Evolutionary conservation across 495 filamentous ascomycete species (phyloP).

Genomic region (Hyaloscypha hepaticicola): DNA sequence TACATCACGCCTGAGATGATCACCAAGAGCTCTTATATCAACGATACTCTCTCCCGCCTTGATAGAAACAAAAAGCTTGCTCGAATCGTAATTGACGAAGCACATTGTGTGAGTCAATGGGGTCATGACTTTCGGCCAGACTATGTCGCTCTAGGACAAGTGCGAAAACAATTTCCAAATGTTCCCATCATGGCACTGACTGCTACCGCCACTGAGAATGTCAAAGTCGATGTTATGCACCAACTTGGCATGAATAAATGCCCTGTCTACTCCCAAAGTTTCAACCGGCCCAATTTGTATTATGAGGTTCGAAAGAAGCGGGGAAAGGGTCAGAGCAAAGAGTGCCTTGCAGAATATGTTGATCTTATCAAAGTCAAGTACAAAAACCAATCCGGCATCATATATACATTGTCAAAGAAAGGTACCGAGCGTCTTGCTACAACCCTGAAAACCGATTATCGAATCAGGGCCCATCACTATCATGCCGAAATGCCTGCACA

Average conservation of each 20-base stretch:
- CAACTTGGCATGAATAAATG: constrained; percentile 80
- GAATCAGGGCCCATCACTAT: constrained; percentile 78
- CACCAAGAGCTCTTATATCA: constrained; percentile 66
- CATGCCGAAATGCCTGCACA: constrained; percentile 72
- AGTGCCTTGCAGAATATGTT: constrained; percentile 64
- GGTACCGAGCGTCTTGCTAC: constrained; percentile 77
- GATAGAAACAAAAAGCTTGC: constrained; percentile 68
- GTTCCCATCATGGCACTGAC: constrained; percentile 94
- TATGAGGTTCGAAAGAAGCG: constrained; percentile 71
- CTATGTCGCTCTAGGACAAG: constrained; percentile 79
- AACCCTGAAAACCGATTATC: constrained; percentile 56
- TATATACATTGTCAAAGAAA: constrained; percentile 88
- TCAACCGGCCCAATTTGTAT: constrained; percentile 88
- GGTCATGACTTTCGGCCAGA: constrained; percentile 98
- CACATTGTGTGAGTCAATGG: constrained; percentile 98
- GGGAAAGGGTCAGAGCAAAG: constrained; percentile 49
- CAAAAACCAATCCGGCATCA: constrained; percentile 74
- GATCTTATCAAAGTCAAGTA: constrained; percentile 68
- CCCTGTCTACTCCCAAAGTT: constrained; percentile 79
- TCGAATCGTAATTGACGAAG: constrained; percentile 94
- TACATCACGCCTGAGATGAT: constrained; percentile 98
- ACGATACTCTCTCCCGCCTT: constrained; percentile 59
- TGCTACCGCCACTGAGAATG: constrained; percentile 90
- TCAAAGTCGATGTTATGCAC: constrained; percentile 84
- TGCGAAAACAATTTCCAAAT: constrained; percentile 65